Evolutionary conservation across 73 alveolate species (phyloP).

Genomic region (Paraurostyla sp.): DNA sequence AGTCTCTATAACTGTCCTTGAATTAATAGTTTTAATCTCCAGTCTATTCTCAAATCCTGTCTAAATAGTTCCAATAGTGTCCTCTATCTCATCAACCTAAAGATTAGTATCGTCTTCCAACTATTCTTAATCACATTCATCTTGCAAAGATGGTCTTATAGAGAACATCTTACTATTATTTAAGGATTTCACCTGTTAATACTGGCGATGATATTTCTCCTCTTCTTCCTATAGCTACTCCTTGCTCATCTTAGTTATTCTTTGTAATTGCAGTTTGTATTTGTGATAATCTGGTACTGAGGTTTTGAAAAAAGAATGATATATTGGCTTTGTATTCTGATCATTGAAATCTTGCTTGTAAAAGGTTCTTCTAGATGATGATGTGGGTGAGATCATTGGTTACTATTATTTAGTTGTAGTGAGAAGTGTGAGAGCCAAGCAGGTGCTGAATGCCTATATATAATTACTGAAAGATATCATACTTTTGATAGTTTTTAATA

Average conservation of each 20-base stretch:
- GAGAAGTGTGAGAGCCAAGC: neutral
- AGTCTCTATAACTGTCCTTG: neutral
- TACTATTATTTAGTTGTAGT: neutral
- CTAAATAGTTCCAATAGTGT: neutral
- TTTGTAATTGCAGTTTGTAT: neutral
- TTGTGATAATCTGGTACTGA: neutral
- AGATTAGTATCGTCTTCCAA: neutral
- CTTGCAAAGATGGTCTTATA: neutral
- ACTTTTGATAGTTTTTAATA: conserved; percentile 26
- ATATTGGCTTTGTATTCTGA: no score
- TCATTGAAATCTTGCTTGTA: no score
- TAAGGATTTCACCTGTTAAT: neutral
- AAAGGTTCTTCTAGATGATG: no score
- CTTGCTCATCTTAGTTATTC: neutral
- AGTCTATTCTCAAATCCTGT: neutral
- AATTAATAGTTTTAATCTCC: neutral
- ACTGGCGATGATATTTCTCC: neutral
- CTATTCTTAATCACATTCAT: neutral
- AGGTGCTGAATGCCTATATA: neutral
- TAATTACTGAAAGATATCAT: neutral
- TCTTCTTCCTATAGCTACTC: neutral
- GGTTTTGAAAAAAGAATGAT: neutral
- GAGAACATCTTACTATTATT: neutral
- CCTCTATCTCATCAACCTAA: neutral
- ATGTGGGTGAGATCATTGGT: no score